Conservation (phyloP, 345 rosid genomes). For the Gynandropsis gynandra region DNA sequence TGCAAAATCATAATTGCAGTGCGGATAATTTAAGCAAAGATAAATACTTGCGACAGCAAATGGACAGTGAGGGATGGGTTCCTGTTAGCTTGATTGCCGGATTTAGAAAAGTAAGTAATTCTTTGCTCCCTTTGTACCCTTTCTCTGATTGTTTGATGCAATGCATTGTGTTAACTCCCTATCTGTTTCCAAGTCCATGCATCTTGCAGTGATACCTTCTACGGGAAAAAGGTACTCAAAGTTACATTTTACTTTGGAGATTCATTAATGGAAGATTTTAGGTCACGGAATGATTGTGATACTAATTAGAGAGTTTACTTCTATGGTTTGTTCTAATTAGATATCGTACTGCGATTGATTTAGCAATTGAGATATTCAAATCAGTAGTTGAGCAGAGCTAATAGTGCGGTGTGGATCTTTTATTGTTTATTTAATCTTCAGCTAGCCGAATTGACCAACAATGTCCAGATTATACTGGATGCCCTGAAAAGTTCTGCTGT, state of each 20-base stretch:
- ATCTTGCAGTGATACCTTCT: not conserved
- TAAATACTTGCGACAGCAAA: conserved; percentile 54
- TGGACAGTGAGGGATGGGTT: conserved; percentile 93
- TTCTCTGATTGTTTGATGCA: not conserved
- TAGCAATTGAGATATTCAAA: too few relatives aligned
- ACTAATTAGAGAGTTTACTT: too few relatives aligned
- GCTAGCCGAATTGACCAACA: conserved; percentile 44
- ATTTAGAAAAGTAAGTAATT: conserved; percentile 67
- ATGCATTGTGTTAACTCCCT: conserved; percentile 1
- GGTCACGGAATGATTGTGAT: too few relatives aligned
- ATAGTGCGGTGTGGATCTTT: not conserved
- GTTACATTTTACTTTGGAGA: too few relatives aligned
- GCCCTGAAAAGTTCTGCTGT: conserved; percentile 39
- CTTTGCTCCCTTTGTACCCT: not conserved
- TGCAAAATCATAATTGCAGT: conserved; percentile 34
- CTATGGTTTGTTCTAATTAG: too few relatives aligned
- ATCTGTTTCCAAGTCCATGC: conserved; percentile 1
- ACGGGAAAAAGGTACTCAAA: too few relatives aligned
- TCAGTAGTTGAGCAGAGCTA: too few relatives aligned
- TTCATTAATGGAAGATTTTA: too few relatives aligned
- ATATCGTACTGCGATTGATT: too few relatives aligned
- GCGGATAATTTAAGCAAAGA: conserved; percentile 71
- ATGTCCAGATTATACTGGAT: conserved; percentile 40
- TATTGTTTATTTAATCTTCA: conserved; percentile 10
- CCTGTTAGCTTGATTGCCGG: conserved; percentile 58